Conservation (phyloP, 2,329 filamentous ascomycete species). For the Colletotrichum sojae region DNA sequence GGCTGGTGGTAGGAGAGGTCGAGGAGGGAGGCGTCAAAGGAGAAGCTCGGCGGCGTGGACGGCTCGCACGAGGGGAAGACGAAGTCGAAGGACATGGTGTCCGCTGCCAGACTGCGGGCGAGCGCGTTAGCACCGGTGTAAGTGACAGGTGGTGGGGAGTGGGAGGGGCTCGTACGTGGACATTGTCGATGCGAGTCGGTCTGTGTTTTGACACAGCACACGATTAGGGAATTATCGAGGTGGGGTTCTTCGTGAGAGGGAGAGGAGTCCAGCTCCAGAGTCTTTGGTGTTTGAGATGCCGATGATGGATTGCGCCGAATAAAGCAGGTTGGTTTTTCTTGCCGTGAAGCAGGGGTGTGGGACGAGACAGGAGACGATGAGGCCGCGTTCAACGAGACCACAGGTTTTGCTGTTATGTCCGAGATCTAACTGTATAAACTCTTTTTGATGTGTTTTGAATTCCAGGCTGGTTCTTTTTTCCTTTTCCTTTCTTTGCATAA, state of each 20-base stretch:
- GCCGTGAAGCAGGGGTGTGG: slow-evolving; percentile 43
- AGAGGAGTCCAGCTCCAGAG: slow-evolving; percentile 42
- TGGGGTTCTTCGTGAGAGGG: slow-evolving; percentile 13
- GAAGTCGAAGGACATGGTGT: slow-evolving; percentile 73
- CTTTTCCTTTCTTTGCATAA: slow-evolving; percentile 8
- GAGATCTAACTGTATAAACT: slow-evolving; percentile 43
- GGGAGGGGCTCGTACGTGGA: slow-evolving; percentile 54
- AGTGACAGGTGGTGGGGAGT: slow-evolving; percentile 27
- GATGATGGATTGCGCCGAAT: neutral
- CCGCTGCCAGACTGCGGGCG: slow-evolving; percentile 69
- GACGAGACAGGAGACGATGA: neutral
- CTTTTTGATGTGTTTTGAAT: slow-evolving; percentile 27
- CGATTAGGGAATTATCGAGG: slow-evolving; percentile 40
- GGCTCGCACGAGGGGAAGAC: slow-evolving; percentile 69
- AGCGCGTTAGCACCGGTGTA: slow-evolving; percentile 48
- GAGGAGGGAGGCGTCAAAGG: slow-evolving; percentile 70
- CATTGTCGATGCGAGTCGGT: slow-evolving; percentile 51
- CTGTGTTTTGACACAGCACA: slow-evolving; percentile 39
- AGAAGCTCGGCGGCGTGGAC: slow-evolving; percentile 65
- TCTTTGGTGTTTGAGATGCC: slow-evolving; percentile 27
- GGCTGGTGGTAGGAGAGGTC: slow-evolving; percentile 62
- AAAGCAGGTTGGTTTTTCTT: slow-evolving; percentile 28
- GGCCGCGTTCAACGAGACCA: slow-evolving; percentile 43
- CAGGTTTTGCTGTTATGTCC: slow-evolving; percentile 37
- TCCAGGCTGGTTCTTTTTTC: slow-evolving; percentile 5